These are phyloP conservation scores for Dictyophora rubrovolvata DNA, from an alignment of 768 basidiomycete species.

Conservation along the genomic window DNA sequence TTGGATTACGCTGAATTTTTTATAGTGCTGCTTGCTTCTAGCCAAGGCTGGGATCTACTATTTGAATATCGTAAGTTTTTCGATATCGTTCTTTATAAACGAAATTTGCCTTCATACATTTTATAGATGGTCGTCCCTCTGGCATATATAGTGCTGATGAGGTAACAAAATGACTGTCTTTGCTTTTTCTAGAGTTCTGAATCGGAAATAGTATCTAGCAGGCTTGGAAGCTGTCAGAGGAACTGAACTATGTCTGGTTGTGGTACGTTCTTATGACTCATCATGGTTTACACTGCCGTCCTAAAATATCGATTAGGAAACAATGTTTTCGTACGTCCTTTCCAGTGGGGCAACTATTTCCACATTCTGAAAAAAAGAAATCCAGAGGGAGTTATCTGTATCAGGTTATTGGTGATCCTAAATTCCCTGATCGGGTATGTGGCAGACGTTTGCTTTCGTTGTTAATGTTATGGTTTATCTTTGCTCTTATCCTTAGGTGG, in stretches of 20 bases:
- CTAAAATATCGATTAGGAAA: conserved; percentile 29
- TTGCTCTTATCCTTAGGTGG: conserved; percentile 22
- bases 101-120: not conserved
- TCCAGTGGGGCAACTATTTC: not conserved
- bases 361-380: not conserved
- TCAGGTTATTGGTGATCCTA: conserved; percentile 45
- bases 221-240: conserved; percentile 45
- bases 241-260: conserved; percentile 45
- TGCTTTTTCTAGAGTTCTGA: not conserved
- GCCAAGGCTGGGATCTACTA: conserved; percentile 42
- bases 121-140: conserved; percentile 36
- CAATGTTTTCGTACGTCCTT: conserved; percentile 44
- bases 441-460: not conserved
- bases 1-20: not conserved
- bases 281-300: not conserved
- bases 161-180: not conserved
- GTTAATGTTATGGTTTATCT: not conserved
- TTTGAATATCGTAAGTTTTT: conserved; percentile 35
- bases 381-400: conserved; percentile 42
- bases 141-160: conserved; percentile 49
- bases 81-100: not conserved
- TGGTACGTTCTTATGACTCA: conserved; percentile 24
- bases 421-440: conserved; percentile 38
- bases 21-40: conserved; percentile 39
- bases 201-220: conserved; percentile 29